phyloP scores from a whole-genome alignment of 1,139 yeast genomes.

The Candida neerlandica region DNA sequence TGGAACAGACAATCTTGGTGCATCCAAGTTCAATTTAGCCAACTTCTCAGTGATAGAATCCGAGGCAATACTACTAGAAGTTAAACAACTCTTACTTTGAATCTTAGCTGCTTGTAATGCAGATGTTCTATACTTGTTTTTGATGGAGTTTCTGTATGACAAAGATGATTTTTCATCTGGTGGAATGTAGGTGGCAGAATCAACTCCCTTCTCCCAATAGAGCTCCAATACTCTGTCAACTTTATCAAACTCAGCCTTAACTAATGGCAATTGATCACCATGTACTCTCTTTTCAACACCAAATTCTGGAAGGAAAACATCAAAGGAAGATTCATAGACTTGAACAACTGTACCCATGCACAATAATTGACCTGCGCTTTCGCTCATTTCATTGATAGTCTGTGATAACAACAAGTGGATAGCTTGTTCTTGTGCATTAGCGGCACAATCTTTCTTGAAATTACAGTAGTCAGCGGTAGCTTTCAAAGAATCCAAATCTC shows the following conservation, averaged over 20 bases:
- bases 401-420: conserved; percentile 84
- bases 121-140: conserved; percentile 75
- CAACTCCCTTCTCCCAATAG: conserved; percentile 90
- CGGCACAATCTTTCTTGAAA: conserved; percentile 93
- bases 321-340: conserved; percentile 95
- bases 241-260: conserved; percentile 90
- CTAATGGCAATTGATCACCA: conserved; percentile 92
- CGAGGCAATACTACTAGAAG: conserved; percentile 33
- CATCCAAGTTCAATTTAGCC: conserved; percentile 48
- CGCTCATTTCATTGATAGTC: conserved; percentile 78
- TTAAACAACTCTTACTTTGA: conserved; percentile 42
- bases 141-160: conserved; percentile 75
- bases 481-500: conserved; percentile 71
- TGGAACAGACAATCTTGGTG: conserved; percentile 56
- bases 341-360: conserved; percentile 87
- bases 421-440: conserved; percentile 92
- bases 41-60: conserved; percentile 52
- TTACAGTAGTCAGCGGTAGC: conserved; percentile 90
- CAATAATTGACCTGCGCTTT: conserved; percentile 75
- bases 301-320: conserved; percentile 89
- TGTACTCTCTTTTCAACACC: conserved; percentile 98
- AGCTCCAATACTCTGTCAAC: conserved; percentile 68
- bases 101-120: conserved; percentile 69
- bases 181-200: conserved; percentile 88
- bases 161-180: conserved; percentile 80